Conservation (phyloP, 169 alveolate species). For the Theileria equi region DNA sequence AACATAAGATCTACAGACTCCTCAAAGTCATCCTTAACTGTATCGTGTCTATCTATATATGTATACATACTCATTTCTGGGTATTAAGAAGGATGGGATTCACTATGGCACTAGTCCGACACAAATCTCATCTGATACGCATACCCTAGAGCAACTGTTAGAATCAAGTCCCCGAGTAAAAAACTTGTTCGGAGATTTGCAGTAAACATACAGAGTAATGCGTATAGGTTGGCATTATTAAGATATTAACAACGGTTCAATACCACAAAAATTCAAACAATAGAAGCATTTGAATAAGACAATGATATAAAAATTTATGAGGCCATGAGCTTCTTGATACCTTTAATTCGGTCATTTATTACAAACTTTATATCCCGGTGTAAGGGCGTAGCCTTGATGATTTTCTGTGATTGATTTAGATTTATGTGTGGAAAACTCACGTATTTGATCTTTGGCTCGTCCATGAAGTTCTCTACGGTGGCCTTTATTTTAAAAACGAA, state of each 20-base stretch:
- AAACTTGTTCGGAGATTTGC: slow-evolving; percentile 1
- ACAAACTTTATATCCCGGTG: slow-evolving; percentile 19
- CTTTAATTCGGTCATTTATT: slow-evolving; percentile 27
- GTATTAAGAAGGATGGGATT: slow-evolving; percentile 29
- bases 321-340: slow-evolving; percentile 18
- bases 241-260: too few relatives aligned
- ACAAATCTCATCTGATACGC: slow-evolving; percentile 11
- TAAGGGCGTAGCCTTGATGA: slow-evolving; percentile 40
- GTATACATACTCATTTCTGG: background rate
- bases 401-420: background rate
- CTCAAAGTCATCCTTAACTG: too few relatives aligned
- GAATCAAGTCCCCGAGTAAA: background rate
- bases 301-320: background rate
- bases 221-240: background rate
- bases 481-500: slow-evolving; percentile 47
- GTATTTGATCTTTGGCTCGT: slow-evolving; percentile 43
- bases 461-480: slow-evolving; percentile 49
- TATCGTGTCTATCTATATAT: background rate
- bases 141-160: slow-evolving; percentile 23
- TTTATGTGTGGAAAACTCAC: background rate
- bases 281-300: too few relatives aligned
- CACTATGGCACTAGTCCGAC: slow-evolving; percentile 2
- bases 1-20: too few relatives aligned
- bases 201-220: background rate
- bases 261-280: too few relatives aligned